Conservation (phyloP, 1,284 basidiomycete genomes). For the Hymenochaete sp. region DNA sequence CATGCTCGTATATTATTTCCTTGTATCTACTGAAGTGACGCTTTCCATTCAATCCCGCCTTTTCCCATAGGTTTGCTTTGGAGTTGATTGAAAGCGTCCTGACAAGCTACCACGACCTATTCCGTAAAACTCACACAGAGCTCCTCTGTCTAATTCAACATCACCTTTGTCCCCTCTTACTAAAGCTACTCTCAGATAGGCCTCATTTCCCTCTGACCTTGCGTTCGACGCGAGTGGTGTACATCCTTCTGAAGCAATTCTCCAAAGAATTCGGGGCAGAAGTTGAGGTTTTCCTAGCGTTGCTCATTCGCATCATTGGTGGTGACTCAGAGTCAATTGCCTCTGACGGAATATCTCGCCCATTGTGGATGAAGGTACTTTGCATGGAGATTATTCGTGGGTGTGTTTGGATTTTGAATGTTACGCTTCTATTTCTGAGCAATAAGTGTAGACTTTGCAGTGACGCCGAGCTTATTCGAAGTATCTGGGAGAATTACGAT, state of each 20-base stretch:
- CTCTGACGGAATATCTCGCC: slow-evolving; percentile 33
- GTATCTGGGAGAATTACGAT: slow-evolving; percentile 78
- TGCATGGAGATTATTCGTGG: slow-evolving; percentile 89
- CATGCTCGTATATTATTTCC: too few relatives aligned
- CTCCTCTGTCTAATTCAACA: slow-evolving; percentile 78
- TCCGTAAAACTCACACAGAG: slow-evolving; percentile 82
- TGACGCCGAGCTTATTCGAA: slow-evolving; percentile 74
- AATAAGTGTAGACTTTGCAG: slow-evolving; percentile 56
- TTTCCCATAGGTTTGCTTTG: too few relatives aligned
- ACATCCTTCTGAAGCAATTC: slow-evolving; percentile 89
- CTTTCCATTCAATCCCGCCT: too few relatives aligned
- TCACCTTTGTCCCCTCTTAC: slow-evolving; percentile 84
- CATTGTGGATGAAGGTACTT: slow-evolving; percentile 82
- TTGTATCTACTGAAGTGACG: too few relatives aligned
- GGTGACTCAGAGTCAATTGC: slow-evolving; percentile 47
- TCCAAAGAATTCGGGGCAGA: slow-evolving; percentile 72
- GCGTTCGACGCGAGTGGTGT: slow-evolving; percentile 87
- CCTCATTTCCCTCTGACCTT: slow-evolving; percentile 84
- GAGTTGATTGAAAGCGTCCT: slow-evolving; percentile 96
- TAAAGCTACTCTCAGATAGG: slow-evolving; percentile 77
- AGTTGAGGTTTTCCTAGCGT: slow-evolving; percentile 76
- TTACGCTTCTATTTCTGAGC: neutral
- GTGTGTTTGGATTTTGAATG: slow-evolving; percentile 29
- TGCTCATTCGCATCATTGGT: slow-evolving; percentile 71
- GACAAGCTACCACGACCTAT: slow-evolving; percentile 87